Conservation (phyloP, 768 basidiomycete species). For the Pleurotus pulmonarius region DNA sequence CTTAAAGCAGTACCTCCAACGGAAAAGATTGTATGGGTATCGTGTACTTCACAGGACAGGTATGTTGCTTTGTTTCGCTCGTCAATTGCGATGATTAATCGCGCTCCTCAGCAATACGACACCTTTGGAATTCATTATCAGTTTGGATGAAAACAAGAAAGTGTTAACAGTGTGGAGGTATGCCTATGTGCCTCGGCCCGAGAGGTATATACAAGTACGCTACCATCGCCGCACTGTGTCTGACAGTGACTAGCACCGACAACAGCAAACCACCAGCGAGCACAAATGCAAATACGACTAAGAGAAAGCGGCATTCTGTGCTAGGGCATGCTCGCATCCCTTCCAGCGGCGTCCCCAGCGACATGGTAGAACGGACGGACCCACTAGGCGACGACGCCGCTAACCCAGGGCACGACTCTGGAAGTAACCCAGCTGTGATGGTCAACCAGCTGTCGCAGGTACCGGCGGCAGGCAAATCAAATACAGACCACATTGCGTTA, state of each 20-base stretch:
- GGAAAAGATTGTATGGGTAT: constrained; percentile 65
- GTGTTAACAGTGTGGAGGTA: constrained; percentile 72
- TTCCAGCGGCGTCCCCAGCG: constrained; percentile 24
- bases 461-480: background rate
- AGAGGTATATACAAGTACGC: too few relatives aligned
- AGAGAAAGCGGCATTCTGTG: constrained; percentile 1
- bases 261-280: constrained; percentile 36
- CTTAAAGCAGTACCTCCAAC: constrained; percentile 55
- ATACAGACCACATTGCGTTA: constrained; percentile 21
- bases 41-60: constrained; percentile 22
- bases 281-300: constrained; percentile 26
- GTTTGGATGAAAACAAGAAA: constrained; percentile 19
- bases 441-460: background rate
- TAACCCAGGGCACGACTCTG: background rate
- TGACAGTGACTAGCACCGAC: constrained; percentile 13
- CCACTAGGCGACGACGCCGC: background rate
- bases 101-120: too few relatives aligned
- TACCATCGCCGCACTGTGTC: too few relatives aligned
- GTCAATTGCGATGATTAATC: too few relatives aligned
- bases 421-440: background rate
- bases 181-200: constrained; percentile 49
- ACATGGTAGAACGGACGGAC: constrained; percentile 17
- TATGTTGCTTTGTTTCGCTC: too few relatives aligned
- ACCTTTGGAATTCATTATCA: too few relatives aligned
- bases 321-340: constrained; percentile 2